phyloP scores from a whole-genome alignment of 2,329 filamentous ascomycete species.

The Aspergillus jensenii region DNA sequence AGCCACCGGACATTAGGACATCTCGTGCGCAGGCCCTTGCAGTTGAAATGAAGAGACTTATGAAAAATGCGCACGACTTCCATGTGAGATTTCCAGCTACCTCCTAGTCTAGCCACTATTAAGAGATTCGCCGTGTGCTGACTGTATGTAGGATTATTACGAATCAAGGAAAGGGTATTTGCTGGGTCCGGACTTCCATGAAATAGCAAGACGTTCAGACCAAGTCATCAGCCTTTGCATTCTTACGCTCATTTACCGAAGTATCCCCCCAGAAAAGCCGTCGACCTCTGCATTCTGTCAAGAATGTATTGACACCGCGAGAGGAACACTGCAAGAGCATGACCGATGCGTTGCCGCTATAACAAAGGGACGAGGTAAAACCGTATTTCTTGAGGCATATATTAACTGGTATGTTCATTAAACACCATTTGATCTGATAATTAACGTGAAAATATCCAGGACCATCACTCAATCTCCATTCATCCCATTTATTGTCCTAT shows the following conservation, averaged over 20 bases:
- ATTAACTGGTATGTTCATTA: constrained; percentile 7
- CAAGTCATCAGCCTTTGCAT: constrained; percentile 4
- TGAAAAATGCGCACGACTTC: not conserved
- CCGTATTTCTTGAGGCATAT: constrained; percentile 9
- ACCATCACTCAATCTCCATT: constrained; percentile 9
- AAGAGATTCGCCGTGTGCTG: not conserved
- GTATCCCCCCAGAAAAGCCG: constrained; percentile 7
- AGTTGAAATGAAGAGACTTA: constrained; percentile 5
- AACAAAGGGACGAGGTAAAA: not conserved
- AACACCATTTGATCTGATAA: not conserved
- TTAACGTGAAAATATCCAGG: not conserved
- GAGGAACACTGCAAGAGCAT: constrained; percentile 8
- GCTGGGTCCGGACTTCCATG: not conserved
- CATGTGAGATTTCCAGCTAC: not conserved
- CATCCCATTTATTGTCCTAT: constrained; percentile 16
- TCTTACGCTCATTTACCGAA: constrained; percentile 14
- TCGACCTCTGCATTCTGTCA: constrained; percentile 3
- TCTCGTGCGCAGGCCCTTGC: constrained; percentile 10
- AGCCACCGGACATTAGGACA: constrained; percentile 9
- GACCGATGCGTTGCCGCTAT: constrained; percentile 13
- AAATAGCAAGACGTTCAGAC: constrained; percentile 1
- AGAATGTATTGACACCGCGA: constrained; percentile 12
- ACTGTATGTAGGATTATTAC: not conserved
- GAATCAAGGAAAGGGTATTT: not conserved
- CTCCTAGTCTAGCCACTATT: not conserved